Base-by-base conservation (phyloP, 192 early-diverging fungal species). In the Pilaira anomala region DNA sequence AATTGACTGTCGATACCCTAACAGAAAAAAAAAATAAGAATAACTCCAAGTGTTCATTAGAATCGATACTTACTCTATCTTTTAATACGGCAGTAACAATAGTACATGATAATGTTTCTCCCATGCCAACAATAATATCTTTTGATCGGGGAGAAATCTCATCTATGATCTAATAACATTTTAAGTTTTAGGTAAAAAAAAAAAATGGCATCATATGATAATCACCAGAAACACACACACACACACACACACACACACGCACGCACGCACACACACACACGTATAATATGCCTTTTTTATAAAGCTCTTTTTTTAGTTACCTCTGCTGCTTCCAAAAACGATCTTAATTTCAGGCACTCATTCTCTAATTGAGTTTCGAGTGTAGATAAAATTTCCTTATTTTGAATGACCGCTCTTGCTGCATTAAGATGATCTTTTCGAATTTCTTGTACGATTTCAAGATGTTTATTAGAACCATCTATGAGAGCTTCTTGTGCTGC, bases 101-200 rank as follows among this genome's bases (percentile, higher is more conserved):
- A 24, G 82, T 76, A 41, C 93, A 93, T 7, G 94, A 88, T 7
- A 96, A 79, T 69, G 88, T 92, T 76, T 96, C 94, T 62, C 94
- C 94, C 11, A 84, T 84, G 25, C 88, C 86, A 45, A 96, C 81
- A 46, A 96, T 92, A 62, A 95, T 82, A 76, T 96, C 94, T 62
- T 86, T 78, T n/a, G 94, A 95, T 65, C 90, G 83, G 42, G 94
- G 92, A 46, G 94, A 95, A 5, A 96, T 88, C 68, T 96, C 94
- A 63, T 91, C 90, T 71, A 96, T 93, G 51, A 91, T 92, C 72
- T 73, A 40, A 50, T 44, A 22, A 25, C 25, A 41, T 29, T 42
- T 7, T 46, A 6, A 13, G 36, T 7, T 21, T n/a, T n/a, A n/a
- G n/a, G n/a, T n/a, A n/a, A n/a, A n/a, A n/a, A n/a, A n/a, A n/a